phyloP scores from a whole-genome alignment of 23 red algal species.

The Agarophyton chilense region DNA sequence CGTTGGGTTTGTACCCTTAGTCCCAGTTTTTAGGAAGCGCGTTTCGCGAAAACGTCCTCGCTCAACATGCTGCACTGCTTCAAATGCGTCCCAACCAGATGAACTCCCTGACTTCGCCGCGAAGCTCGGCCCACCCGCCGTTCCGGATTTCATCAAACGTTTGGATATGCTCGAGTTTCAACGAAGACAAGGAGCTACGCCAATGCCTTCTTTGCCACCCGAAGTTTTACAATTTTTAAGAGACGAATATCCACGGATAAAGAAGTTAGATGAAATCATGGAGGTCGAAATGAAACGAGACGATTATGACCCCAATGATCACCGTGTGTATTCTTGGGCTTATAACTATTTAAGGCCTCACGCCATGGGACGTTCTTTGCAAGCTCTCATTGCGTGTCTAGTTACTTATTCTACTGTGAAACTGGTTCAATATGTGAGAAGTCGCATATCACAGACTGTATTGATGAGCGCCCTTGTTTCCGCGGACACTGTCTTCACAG shows the following conservation, averaged over 20 bases:
- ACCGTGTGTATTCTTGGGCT: conserved; percentile 39
- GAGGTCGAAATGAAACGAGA: conserved; percentile 9
- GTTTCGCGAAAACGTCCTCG: conserved; percentile 10
- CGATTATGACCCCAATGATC: conserved; percentile 45
- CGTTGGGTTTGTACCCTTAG: background rate
- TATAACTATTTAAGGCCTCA: conserved; percentile 20
- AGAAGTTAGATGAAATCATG: conserved; percentile 14
- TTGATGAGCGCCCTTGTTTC: conserved; percentile 3
- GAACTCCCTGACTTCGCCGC: background rate
- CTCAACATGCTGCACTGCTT: conserved; percentile 10
- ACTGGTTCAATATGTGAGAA: conserved; percentile 14
- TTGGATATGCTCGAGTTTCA: conserved; percentile 20
- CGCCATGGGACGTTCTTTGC: background rate
- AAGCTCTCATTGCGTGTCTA: background rate
- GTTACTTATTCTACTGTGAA: background rate
- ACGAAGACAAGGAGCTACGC: background rate
- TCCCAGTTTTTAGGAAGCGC: background rate
- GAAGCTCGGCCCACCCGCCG: background rate
- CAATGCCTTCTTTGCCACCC: conserved; percentile 12
- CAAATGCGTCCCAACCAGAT: background rate
- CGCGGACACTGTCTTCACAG: conserved; percentile 7
- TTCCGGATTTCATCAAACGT: conserved; percentile 7
- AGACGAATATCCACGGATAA: background rate
- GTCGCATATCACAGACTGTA: background rate
- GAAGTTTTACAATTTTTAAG: conserved; percentile 7